Base-by-base conservation (phyloP, 2,329 filamentous ascomycete genomes). In the Penicillium janthinellum region DNA sequence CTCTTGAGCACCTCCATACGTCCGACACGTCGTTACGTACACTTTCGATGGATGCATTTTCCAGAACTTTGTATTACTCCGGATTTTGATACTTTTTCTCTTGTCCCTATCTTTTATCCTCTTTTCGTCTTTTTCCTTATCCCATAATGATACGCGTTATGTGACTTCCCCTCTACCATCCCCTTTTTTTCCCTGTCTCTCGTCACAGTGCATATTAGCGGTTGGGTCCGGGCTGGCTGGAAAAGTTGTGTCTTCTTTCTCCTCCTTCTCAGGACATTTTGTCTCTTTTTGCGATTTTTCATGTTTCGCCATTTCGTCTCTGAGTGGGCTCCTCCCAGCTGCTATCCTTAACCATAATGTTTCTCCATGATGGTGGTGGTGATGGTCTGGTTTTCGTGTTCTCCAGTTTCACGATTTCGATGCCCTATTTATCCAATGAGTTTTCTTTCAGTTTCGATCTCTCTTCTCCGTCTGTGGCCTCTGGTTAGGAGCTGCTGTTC, bases 121-220 rank as follows among this genome's bases (percentile, higher is more conserved):
- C 41, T 57, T 50, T 54, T 54, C 31, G 47, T 44, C 47, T 63
- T 59, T 64, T 56, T 48, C 20, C 5, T 44, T 39, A 68, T 66
- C 67, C 71, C 67, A 69, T 76, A 69, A 75, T 75, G 72, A 75
- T 72, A 75, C 74, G 71, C 75, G 74, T 74, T 75, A 76, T 67
- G 73, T 75, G 73, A 70, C 67, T 69, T n/a, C 31, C 42, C 57
- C 50, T 53, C 22, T 53, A 38, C 37, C 55, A 54, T 58, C 20
- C 56, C 50, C 55, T 38, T 62, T 69, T 69, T 64, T 63, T 67
- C 66, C 63, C 58, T 53, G 25, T 53, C 50, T 53, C 65, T 62
- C 66, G 71, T 72, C 71, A 74, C 71, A 70, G 64, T 73, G 73
- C 74, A 76, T 77, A 70, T 74, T 75, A 76, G 75, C 74, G 73